Percentiles rank a stretch among this genome's conserved stretches.
Evolutionary conservation across 2,329 filamentous ascomycete species (phyloP).

Genomic region (Cladophialophora yegresii): DNA sequence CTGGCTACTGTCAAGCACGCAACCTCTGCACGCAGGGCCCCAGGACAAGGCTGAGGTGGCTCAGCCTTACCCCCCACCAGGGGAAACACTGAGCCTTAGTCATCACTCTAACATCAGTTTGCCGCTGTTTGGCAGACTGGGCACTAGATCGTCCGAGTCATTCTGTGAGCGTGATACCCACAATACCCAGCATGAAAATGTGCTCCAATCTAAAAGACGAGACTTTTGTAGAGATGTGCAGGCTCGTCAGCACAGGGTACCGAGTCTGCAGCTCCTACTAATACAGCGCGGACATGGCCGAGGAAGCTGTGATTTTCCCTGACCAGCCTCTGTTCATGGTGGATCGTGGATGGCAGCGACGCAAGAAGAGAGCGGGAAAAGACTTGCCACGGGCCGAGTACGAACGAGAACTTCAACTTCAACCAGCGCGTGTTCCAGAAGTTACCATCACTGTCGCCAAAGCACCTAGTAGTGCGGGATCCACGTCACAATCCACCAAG

Average conservation of each 20-base stretch:
- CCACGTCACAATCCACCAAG: background rate
- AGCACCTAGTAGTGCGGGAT: background rate
- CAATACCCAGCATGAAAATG: background rate
- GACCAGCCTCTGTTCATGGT: slow-evolving; percentile 31
- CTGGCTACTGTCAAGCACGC: background rate
- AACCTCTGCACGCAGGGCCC: background rate
- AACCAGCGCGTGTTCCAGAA: slow-evolving; percentile 23
- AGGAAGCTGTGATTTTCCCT: slow-evolving; percentile 29
- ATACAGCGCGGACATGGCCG: slow-evolving; percentile 16
- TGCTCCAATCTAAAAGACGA: background rate
- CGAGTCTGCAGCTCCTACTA: background rate
- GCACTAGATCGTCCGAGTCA: background rate
- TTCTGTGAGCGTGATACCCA: background rate
- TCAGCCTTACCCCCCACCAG: slow-evolving; percentile 8
- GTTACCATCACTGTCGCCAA: slow-evolving; percentile 23
- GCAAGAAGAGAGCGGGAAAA: slow-evolving; percentile 18
- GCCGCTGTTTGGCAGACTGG: background rate
- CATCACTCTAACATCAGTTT: slow-evolving; percentile 1
- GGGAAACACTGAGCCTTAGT: background rate
- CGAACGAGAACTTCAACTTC: slow-evolving; percentile 1
- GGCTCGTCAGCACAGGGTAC: background rate
- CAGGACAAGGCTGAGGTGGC: background rate
- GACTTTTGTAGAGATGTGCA: background rate
- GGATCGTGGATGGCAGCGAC: slow-evolving; percentile 31
- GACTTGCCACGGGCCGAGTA: background rate